Conservation (phyloP, 176 grass and related monocot species). For the Eleusine coracana region DNA sequence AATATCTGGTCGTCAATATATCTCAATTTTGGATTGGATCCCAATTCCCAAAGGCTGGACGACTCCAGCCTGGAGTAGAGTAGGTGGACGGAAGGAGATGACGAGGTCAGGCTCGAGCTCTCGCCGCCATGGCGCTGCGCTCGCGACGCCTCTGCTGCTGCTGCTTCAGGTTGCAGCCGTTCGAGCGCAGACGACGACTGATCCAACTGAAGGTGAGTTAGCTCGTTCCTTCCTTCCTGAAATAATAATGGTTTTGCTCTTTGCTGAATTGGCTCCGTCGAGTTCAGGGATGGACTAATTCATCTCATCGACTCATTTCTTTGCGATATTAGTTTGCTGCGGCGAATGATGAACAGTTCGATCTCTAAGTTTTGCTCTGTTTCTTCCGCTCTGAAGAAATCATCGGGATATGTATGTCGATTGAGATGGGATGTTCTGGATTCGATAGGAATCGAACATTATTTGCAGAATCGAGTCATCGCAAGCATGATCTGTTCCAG, state of each 20-base stretch:
- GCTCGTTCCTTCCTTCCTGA: not conserved
- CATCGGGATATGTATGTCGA: not conserved
- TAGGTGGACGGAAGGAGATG: not conserved
- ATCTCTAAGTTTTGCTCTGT: not conserved
- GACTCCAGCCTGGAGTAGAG: not conserved
- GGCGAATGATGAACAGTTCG: no score
- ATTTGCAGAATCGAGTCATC: not conserved
- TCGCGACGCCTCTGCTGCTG: not conserved
- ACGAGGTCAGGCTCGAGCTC: not conserved
- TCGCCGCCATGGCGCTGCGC: conserved; percentile 32
- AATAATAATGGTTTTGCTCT: no score
- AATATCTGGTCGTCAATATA: no score
- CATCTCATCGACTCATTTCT: not conserved
- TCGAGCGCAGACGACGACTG: conserved; percentile 36
- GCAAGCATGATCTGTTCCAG: not conserved
- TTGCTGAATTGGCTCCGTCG: not conserved
- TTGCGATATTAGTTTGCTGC: no score
- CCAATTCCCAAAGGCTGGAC: not conserved
- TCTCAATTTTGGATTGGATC: not conserved
- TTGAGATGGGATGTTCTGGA: not conserved
- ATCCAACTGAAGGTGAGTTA: conserved; percentile 48
- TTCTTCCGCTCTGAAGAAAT: not conserved
- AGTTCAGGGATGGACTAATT: not conserved
- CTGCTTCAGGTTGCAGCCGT: conserved; percentile 3
- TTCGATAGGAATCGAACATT: not conserved